Evolutionary conservation across 805 yeast species (phyloP), one percentile per base, ranked within the genome.

Genomic region (Nakazawaea ernobii): DNA sequence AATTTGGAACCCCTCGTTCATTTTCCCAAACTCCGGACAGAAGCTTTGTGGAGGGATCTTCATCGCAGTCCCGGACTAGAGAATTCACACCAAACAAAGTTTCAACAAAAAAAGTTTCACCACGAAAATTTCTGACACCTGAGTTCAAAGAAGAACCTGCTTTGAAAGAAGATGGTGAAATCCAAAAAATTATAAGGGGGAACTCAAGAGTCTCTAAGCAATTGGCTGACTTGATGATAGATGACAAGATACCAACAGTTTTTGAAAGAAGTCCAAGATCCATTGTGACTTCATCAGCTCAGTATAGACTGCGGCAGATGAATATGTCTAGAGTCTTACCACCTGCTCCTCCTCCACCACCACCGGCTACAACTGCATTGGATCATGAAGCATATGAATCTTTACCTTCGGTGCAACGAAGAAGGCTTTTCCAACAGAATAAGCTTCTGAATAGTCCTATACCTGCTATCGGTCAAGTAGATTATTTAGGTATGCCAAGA

Each of bases 211-310:
- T 39, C 3, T 3, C 42, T 13, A 26, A 14, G 15, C 20, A 27
- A 7, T 42, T 42, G 28, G n/a, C 39, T 5, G 55, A 35, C 5
- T 35, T 42, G 14, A 29, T 35, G 39, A 42, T 42, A 13, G 45
- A 42, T 17, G 45, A 42, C 24, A 42, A 42, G 24, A 8, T 42
- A 5, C 45, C 45, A 15, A 28, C 33, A 27, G 39, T 42, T 27
- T 35, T 14, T 27, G 33, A 26, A 5, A 42, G 39, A 33, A 14
- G 28, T n/a, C 17, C 44, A 32, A 14, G 37, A 33, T 33, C 36
- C 6, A 30, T 30, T 30, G 10, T 10, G 10, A 30, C 32, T 7
- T 30, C 13, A 30, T 30, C 10, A 30, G n/a, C 32, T 6, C 32
- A 30, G n/a, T 9, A 30, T 8, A 26, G 6, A 13, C 15, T 4